Evolutionary conservation across 345 rosid species (phyloP).

Genomic region (Ceriops zippeliana): DNA sequence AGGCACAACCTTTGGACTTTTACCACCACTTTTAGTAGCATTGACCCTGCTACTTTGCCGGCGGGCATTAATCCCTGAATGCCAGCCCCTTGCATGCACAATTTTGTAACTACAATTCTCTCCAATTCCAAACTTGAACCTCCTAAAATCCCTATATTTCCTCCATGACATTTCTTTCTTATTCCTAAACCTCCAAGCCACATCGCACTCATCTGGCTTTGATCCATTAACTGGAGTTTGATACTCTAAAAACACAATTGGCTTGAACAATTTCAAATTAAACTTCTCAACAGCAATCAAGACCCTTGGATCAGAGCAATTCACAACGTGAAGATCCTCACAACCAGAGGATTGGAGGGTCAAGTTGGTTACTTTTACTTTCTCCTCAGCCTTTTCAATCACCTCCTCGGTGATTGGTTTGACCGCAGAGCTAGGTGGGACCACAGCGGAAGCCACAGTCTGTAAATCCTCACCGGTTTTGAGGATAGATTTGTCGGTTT

Average conservation of each 20-base stretch:
- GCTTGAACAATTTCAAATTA: slow-evolving; percentile 62
- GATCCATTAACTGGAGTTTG: slow-evolving; percentile 75
- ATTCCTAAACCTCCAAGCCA: slow-evolving; percentile 88
- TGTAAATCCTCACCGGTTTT: slow-evolving; percentile 81
- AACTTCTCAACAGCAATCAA: slow-evolving; percentile 71
- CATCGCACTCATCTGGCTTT: slow-evolving; percentile 71
- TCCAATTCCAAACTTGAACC: slow-evolving; percentile 62
- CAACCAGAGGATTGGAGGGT: slow-evolving; percentile 28
- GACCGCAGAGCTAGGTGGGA: slow-evolving; percentile 5
- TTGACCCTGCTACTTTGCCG: slow-evolving; percentile 30
- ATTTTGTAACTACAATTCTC: slow-evolving; percentile 65
- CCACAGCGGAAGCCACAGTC: slow-evolving; percentile 13
- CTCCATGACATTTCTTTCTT: slow-evolving; percentile 96
- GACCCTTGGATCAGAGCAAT: slow-evolving; percentile 81
- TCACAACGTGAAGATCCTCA: slow-evolving; percentile 39
- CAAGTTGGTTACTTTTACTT: slow-evolving; percentile 4
- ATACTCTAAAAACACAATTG: slow-evolving; percentile 73
- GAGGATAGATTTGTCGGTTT: slow-evolving; percentile 59
- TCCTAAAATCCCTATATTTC: slow-evolving; percentile 83
- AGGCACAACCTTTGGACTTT: slow-evolving; percentile 14
- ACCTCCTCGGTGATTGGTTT: slow-evolving; percentile 25
- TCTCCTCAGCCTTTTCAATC: slow-evolving; percentile 24
- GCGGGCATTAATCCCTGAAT: slow-evolving; percentile 76
- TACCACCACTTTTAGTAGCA: slow-evolving; percentile 10
- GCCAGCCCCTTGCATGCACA: slow-evolving; percentile 70